Evolutionary conservation across 2,329 filamentous ascomycete genomes (phyloP), one percentile per base, ranked within the genome.

Genomic region (Colletotrichum camelliae): DNA sequence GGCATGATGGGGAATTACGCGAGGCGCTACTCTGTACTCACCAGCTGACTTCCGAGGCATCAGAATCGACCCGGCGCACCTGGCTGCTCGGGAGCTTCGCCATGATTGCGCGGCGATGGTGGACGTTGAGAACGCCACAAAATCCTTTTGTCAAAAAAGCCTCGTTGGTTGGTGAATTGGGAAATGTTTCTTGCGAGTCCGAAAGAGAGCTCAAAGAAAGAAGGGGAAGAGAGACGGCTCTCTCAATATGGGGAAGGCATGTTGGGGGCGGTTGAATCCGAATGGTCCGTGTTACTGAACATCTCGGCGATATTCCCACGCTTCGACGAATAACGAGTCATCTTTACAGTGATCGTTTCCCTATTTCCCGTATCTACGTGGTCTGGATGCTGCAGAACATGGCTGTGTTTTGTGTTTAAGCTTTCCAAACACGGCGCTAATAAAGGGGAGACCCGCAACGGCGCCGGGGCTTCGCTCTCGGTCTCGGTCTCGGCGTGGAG

Each of bases 1-100:
- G 27, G 7, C 18, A 61, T 33, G 18, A 29, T 15, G 29, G 58
- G 16, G 55, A 29, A 16, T 24, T 27, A 58, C 27, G 55, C 21
- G 61, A 13, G 58, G 16, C 58, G 37, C 27, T 29, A 62, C 12
- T 9, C 24, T 27, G 5, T 9, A 67, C 64, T 48, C 33, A 73
- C 70, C 70, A 73, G 24, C 65, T 73, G 29, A 62, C 31, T 21
- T 65, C 58, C n/a, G 70, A 73, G 57, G 24, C 39, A 24, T 68
- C 70, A 48, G 70, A 73, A 29, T 73, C 70, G 31, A 73, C 65
- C 29, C 70, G 65, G 57, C 65, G 70, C 10, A 73, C 70, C 65
- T 73, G 70, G 39, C 55, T 73, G 31, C 37, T 73, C 39, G 65
- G 70, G 31, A 73, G 70, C 65, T 73, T 73, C 65, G 57, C 70